phyloP scores from a whole-genome alignment of 2,329 filamentous ascomycete genomes.

The Phaeophleospora eucalypticola region DNA sequence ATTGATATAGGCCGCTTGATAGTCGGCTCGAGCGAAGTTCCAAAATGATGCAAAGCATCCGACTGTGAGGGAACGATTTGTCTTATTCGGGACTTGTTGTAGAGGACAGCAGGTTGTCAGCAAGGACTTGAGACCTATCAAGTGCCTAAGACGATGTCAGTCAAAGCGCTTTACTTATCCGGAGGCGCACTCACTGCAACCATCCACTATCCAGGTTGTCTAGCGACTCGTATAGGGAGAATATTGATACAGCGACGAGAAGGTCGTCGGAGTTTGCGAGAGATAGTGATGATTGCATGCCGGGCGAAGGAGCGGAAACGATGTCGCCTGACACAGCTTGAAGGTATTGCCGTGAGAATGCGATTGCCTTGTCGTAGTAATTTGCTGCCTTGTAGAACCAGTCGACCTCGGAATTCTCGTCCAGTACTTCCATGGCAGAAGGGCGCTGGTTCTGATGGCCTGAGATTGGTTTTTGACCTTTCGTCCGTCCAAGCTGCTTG shows the following conservation, averaged over 20 bases:
- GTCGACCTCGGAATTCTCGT: conserved; percentile 46
- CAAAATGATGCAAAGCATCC: conserved; percentile 60
- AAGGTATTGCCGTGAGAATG: conserved; percentile 48
- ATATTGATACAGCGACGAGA: conserved; percentile 60
- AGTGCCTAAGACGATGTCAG: conserved; percentile 44
- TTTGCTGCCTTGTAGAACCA: conserved; percentile 59
- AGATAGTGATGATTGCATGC: conserved; percentile 20
- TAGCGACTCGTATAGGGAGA: conserved; percentile 63
- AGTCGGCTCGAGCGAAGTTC: conserved; percentile 57
- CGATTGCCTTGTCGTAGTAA: conserved; percentile 52
- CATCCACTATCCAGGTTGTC: conserved; percentile 60
- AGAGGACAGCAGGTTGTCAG: conserved; percentile 42
- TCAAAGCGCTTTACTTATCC: neutral
- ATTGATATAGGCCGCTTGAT: conserved; percentile 49
- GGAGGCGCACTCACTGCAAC: conserved; percentile 31
- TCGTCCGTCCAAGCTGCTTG: conserved; percentile 56
- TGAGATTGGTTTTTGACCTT: conserved; percentile 48
- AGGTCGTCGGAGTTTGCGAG: conserved; percentile 54
- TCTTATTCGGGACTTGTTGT: conserved; percentile 37
- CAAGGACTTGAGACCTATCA: conserved; percentile 61
- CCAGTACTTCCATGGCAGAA: conserved; percentile 51
- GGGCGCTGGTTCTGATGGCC: conserved; percentile 47
- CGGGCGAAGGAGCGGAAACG: conserved; percentile 20
- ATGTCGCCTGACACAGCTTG: conserved; percentile 31
- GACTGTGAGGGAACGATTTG: conserved; percentile 47